Conservation (phyloP, 768 basidiomycete species). For the Pleurotus platypus region DNA sequence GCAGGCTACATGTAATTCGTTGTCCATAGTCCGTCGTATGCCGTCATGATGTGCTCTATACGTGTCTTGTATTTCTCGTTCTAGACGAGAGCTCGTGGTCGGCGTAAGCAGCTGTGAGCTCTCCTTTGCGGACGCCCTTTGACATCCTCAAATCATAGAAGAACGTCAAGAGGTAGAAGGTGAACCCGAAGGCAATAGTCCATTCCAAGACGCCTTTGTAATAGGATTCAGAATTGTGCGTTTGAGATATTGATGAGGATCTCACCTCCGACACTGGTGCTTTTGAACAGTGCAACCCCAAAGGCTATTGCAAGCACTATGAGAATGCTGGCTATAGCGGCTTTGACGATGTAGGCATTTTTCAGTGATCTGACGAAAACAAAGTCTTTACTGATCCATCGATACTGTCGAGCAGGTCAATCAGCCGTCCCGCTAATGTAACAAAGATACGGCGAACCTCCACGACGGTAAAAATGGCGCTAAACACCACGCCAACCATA, state of each 20-base stretch:
- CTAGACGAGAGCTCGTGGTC: background rate
- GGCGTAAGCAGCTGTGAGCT: conserved; percentile 22
- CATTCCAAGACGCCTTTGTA: conserved; percentile 68
- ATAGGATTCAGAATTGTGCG: background rate
- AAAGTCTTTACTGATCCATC: conserved; percentile 63
- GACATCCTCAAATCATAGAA: conserved; percentile 65
- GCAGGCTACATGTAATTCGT: no score
- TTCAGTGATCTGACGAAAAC: conserved; percentile 38
- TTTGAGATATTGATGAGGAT: background rate
- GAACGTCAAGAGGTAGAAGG: conserved; percentile 71
- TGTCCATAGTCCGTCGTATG: no score
- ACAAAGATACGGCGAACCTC: conserved; percentile 45
- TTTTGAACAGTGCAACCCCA: conserved; percentile 44
- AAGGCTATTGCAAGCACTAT: conserved; percentile 65
- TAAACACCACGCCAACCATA: conserved; percentile 66
- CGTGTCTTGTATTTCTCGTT: conserved; percentile 8
- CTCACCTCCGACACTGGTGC: conserved; percentile 48
- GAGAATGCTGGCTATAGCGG: conserved; percentile 51
- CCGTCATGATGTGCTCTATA: no score
- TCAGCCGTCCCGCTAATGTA: background rate
- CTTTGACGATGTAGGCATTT: conserved; percentile 59
- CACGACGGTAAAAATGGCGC: conserved; percentile 68
- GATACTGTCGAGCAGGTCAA: conserved; percentile 38
- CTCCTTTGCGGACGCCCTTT: conserved; percentile 46
- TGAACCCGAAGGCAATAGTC: conserved; percentile 69